Evolutionary conservation across 2,329 filamentous ascomycete genomes (phyloP).

Genomic region (Microthyrium microscopicum): DNA sequence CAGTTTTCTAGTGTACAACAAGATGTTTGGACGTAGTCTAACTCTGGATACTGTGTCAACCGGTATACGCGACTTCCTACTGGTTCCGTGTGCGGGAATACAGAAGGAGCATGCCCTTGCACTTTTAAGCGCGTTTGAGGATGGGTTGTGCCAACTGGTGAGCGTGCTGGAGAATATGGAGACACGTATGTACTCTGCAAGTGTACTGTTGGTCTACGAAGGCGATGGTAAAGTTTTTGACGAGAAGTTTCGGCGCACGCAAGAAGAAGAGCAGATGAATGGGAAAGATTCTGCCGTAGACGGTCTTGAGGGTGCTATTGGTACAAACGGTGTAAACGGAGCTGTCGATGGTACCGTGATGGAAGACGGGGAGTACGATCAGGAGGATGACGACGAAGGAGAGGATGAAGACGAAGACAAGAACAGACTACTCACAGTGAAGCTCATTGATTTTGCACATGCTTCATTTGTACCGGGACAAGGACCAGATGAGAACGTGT

Average conservation of each 20-base stretch:
- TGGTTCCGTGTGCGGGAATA: constrained; percentile 20
- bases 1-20: constrained; percentile 45
- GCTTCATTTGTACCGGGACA: constrained; percentile 66
- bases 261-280: constrained; percentile 11
- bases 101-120: constrained; percentile 30
- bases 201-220: constrained; percentile 49
- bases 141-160: constrained; percentile 37
- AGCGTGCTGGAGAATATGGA: constrained; percentile 43
- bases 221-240: constrained; percentile 41
- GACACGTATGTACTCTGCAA: constrained; percentile 51
- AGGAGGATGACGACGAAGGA: constrained; percentile 26
- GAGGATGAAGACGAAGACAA: constrained; percentile 39
- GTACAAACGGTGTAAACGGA: not conserved
- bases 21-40: constrained; percentile 47
- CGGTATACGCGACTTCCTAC: constrained; percentile 42
- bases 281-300: constrained; percentile 13
- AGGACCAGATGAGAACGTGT: constrained; percentile 71
- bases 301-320: constrained; percentile 5
- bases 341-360: constrained; percentile 25
- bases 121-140: constrained; percentile 23
- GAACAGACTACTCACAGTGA: constrained; percentile 55
- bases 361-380: constrained; percentile 29
- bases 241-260: no score
- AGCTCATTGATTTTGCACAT: constrained; percentile 95
- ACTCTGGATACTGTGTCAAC: constrained; percentile 35